These are phyloP conservation scores for Powellomyces hirtus DNA, from an alignment of 192 early-diverging fungal genomes.

Conservation along the genomic window DNA sequence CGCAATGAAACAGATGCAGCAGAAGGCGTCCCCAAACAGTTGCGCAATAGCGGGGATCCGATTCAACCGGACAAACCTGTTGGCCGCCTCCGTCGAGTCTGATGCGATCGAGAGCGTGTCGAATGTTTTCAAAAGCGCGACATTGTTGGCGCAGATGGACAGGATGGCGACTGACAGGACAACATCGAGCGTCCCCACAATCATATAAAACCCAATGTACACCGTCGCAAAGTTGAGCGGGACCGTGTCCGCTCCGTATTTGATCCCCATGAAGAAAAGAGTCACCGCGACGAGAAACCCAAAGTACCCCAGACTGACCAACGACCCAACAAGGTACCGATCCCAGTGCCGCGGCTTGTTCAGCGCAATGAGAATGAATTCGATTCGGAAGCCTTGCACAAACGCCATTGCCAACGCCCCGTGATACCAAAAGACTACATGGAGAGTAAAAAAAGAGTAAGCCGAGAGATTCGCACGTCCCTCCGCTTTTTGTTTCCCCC, in stretches of 20 bases:
- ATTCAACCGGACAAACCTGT: background rate
- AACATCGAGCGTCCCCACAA: background rate
- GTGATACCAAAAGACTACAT: conserved; percentile 1
- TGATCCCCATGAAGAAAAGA: background rate
- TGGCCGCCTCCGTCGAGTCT: background rate
- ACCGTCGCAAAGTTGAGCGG: background rate
- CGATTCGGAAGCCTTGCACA: conserved; percentile 15
- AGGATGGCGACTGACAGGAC: background rate
- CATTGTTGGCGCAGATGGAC: background rate
- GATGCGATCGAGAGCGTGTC: conserved; percentile 1
- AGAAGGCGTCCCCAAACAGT: background rate
- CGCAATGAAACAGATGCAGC: background rate
- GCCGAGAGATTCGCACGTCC: too few species aligned
- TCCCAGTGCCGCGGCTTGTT: conserved; percentile 12
- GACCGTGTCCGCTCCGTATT: background rate
- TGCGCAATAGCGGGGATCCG: background rate
- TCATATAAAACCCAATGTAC: background rate
- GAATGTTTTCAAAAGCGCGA: background rate
- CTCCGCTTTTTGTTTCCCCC: too few species aligned
- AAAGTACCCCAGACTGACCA: background rate
- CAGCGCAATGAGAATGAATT: conserved; percentile 9
- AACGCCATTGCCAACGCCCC: background rate
- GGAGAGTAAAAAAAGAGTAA: too few species aligned
- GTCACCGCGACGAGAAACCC: background rate
- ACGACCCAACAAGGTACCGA: background rate